Evolutionary conservation across 352 stramenopile species (phyloP), one percentile per base, ranked within the genome.

Genomic region (Phytophthora citrophthora): DNA sequence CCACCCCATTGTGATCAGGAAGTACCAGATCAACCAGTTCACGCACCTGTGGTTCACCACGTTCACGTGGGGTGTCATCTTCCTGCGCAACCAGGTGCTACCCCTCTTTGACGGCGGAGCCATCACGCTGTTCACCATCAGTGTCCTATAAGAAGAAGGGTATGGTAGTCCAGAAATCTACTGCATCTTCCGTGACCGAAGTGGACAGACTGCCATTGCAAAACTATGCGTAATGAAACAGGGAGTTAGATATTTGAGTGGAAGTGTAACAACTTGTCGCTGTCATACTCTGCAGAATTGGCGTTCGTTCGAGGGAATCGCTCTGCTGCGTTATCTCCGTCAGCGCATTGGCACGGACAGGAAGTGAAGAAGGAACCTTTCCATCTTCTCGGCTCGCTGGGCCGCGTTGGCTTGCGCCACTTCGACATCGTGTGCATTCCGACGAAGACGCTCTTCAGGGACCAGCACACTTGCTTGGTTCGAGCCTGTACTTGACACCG

Each of bases 21-120:
- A 99, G 77, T 99, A 99, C 75, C 95, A 99, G 78, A 97, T 98
- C 58, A 99, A 99, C 79, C 91, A 99, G 75, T 99, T 98, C 65
- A 99, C 97, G 27, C 92, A 96, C 24, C 74, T 99, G 39, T 99
- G 97, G 97, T 99, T 99, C 74, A 99, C 97, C 27, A 98, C 96
- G 12, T 99, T 99, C 68, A 97, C 98, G 70, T 99, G 97, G 97
- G 97, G 97, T 38, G 96, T 99, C 40, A 98, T 99, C 66, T 99
- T 99, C 77, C 83, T 99, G 49, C 93, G 96, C 43, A 99, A 98
- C 83, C 96, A 99, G 65, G 68, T 93, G 58, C 83, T 98, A 38
- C 97, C 97, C 49, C 92, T 99, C 59, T 99, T 99, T 74, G 97
- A 99, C 72, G 95, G 94, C 61, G 79, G 94, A 51, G 95, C 91